Conservation (phyloP, 257 asterid genomes). For the Perilla frutescens region DNA sequence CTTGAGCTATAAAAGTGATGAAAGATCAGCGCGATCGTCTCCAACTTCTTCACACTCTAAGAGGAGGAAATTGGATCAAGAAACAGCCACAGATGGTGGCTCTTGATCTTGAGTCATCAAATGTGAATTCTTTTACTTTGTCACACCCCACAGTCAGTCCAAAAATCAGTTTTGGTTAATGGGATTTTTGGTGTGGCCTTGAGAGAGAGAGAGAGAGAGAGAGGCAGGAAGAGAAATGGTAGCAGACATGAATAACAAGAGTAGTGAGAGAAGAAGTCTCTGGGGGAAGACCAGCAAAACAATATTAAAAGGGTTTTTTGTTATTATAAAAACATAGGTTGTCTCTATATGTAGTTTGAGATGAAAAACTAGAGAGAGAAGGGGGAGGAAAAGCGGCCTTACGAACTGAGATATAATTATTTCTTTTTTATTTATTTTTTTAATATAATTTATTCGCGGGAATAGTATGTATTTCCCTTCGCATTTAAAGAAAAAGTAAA, state of each 20-base stretch:
- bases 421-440: conserved; percentile 2
- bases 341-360: conserved; percentile 16
- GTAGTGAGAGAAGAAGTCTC: not conserved
- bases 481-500: conserved; percentile 5
- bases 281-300: not conserved
- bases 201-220: conserved; percentile 5
- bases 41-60: conserved; percentile 43
- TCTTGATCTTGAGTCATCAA: conserved; percentile 27
- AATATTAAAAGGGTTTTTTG: conserved; percentile 3
- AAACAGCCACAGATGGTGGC: conserved; percentile 27
- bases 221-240: not conserved
- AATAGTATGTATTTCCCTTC: conserved; percentile 16
- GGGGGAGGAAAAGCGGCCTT: not conserved
- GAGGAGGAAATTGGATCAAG: conserved; percentile 62
- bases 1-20: conserved; percentile 61
- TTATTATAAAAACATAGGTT: conserved; percentile 18
- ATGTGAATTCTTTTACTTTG: conserved; percentile 7
- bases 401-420: not conserved
- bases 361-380: not conserved
- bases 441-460: conserved; percentile 26
- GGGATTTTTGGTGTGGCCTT: conserved; percentile 32
- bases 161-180: conserved; percentile 32
- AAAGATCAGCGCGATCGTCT: conserved; percentile 14
- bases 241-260: conserved; percentile 28
- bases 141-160: conserved; percentile 26